Base-by-base conservation (phyloP, 805 yeast species). In the Yarrowia keelungensis region DNA sequence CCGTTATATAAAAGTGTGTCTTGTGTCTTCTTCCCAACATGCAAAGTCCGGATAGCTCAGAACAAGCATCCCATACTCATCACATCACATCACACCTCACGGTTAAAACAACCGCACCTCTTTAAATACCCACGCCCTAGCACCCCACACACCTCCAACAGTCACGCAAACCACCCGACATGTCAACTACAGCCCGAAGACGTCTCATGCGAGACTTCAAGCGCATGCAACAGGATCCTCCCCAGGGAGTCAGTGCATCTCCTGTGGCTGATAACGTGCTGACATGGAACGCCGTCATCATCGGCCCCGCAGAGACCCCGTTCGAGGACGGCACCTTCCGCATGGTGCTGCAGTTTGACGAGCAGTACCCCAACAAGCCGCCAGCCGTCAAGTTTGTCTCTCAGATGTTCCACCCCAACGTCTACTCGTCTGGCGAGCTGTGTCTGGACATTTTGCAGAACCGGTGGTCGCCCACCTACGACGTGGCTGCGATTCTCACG, bases 161-260 rank as follows among this genome's bases (percentile, higher is more conserved):
- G 56, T 36, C 11, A 43, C 35, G 26, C 39, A 36, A 32, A n/a
- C 36, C 45, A 45, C 41, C 62, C 41, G 39, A 36, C 49, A 94
- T 94, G 99, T 93, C 98, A 8, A 95, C 99, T 8, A 95, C 97
- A 15, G 99, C 99, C n/a, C 88, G 97, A 79, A 90, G 97, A 87
- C 88, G 99, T 82, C 87, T 95, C 75, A 95, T 95, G 98, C 90
- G 99, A 79, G 99, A 95, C 80, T 92, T 95, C 81, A 93, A 92
- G 89, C 89, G 98, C 74, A 93, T 95, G 89, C 97, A 95, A 79
- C 95, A 90, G 81, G 99, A 95, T 79, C 95, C 98, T 12, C 97
- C 99, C 32, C 95, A 97, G 41, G 99, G 99, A 15, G 97, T 95
- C 11, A 91, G 97, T 7, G 99, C 99, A 0, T 91, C 97, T 5